Percentiles rank a stretch among this genome's conserved stretches.
Conservation (phyloP, 345 rosid genomes). For the Populus davidiana region DNA sequence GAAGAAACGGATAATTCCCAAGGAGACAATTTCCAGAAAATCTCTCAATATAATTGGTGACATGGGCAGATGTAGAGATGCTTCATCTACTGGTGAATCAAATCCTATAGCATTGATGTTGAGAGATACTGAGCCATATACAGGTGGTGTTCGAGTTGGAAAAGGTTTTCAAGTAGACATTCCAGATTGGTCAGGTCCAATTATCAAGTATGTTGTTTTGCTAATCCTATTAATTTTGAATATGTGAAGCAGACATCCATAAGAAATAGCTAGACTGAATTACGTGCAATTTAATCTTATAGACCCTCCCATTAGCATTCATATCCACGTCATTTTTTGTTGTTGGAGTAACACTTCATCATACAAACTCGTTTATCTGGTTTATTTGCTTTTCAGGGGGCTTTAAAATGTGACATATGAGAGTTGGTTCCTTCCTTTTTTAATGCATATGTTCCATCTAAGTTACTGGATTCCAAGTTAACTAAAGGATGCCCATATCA, state of each 20-base stretch:
- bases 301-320: neutral
- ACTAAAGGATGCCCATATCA: neutral
- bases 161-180: conserved; percentile 89
- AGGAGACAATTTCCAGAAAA: conserved; percentile 28
- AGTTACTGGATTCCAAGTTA: neutral
- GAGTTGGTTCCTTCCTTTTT: neutral
- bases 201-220: conserved; percentile 42
- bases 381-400: neutral
- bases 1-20: conserved; percentile 41
- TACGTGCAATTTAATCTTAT: neutral
- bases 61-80: conserved; percentile 31
- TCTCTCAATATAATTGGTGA: conserved; percentile 33
- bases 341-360: neutral
- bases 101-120: conserved; percentile 46
- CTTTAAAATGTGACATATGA: neutral
- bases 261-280: neutral
- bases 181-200: conserved; percentile 80
- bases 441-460: neutral
- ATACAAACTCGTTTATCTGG: neutral
- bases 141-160: conserved; percentile 54
- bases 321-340: neutral
- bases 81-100: conserved; percentile 31
- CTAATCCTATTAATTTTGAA: conserved; percentile 9
- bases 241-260: neutral
- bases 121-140: conserved; percentile 54